Conservation (phyloP, 129 eudicot genomes). For the Flaveria robusta region DNA sequence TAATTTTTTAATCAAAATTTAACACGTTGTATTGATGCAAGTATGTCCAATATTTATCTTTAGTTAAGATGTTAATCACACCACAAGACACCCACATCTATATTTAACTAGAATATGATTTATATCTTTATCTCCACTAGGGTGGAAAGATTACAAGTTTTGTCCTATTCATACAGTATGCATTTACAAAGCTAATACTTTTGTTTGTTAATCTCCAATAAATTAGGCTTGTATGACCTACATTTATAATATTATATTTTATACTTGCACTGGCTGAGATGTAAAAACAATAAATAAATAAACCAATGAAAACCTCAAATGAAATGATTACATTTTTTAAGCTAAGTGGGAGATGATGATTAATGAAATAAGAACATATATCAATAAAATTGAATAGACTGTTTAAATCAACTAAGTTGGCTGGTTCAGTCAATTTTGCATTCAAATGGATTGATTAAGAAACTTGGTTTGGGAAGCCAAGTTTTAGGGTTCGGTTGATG, state of each 20-base stretch:
- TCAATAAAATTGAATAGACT: not conserved
- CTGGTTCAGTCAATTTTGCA: not conserved
- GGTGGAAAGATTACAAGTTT: slow-evolving; percentile 2
- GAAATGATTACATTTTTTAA: not conserved
- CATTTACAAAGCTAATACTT: slow-evolving; percentile 17
- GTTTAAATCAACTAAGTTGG: not conserved
- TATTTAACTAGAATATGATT: not conserved
- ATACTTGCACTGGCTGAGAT: not conserved
- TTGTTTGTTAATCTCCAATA: slow-evolving; percentile 22
- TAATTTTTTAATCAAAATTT: not conserved
- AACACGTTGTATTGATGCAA: not conserved
- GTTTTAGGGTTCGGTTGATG: not conserved
- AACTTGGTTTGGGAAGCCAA: not conserved
- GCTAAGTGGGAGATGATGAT: not conserved
- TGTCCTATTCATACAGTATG: slow-evolving; percentile 1
- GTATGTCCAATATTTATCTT: not conserved
- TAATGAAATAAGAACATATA: not conserved
- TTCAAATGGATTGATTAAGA: not conserved
- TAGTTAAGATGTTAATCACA: not conserved
- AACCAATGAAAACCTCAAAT: not conserved
- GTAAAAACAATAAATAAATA: not conserved
- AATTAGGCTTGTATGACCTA: slow-evolving; percentile 18
- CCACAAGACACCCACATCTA: not conserved
- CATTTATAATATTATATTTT: not conserved
- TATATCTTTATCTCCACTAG: not conserved